phyloP scores from a whole-genome alignment of 768 basidiomycete species.

The Imleria badia region DNA sequence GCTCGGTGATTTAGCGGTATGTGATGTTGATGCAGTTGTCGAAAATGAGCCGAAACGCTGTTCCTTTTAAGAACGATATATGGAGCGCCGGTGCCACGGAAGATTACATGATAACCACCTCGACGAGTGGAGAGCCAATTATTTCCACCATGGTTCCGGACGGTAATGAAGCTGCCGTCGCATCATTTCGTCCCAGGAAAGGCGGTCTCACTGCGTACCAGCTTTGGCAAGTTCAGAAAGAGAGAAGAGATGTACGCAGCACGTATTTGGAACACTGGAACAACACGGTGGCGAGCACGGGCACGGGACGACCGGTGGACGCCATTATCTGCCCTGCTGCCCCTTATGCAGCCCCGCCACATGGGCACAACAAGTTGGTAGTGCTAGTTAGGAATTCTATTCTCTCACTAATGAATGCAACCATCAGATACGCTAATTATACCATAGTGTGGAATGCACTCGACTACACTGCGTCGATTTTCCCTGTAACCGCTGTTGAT shows the following conservation, averaged over 20 bases:
- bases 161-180: conserved; percentile 17
- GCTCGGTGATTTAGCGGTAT: conserved; percentile 42
- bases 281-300: conserved; percentile 47
- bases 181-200: conserved; percentile 28
- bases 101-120: conserved; percentile 42
- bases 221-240: conserved; percentile 66
- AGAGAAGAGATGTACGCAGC: conserved; percentile 45
- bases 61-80: conserved; percentile 35
- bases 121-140: conserved; percentile 52
- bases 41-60: not conserved
- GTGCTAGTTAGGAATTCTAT: not conserved
- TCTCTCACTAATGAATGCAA: not conserved
- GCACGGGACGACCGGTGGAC: conserved; percentile 73
- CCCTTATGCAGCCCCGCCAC: conserved; percentile 60
- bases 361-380: conserved; percentile 55
- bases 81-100: conserved; percentile 47
- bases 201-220: conserved; percentile 50
- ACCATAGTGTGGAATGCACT: conserved; percentile 66
- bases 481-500: conserved; percentile 68
- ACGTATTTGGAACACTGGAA: conserved; percentile 66
- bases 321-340: conserved; percentile 69
- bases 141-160: conserved; percentile 47
- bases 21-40: conserved; percentile 18
- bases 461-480: conserved; percentile 61
- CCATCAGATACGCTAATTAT: conserved; percentile 45